Evolutionary conservation across 2,329 filamentous ascomycete species (phyloP).

Genomic region (Chaetothyriales sp.): DNA sequence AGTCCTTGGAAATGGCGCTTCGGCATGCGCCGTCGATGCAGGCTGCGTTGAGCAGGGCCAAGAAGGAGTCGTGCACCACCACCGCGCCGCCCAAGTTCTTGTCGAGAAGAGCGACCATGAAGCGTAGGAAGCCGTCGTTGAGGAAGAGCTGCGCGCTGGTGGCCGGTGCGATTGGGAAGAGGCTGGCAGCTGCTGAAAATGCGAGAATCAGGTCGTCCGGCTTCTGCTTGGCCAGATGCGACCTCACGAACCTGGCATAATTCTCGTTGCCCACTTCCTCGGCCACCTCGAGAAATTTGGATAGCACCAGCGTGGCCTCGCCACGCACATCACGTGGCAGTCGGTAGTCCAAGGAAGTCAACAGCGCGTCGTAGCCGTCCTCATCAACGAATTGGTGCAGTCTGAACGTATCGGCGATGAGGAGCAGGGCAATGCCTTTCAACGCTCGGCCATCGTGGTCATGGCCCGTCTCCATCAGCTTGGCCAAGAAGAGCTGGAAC

Average conservation of each 20-base stretch:
- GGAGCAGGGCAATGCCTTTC: constrained; percentile 45
- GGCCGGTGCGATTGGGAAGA: constrained; percentile 74
- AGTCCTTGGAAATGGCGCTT: constrained; percentile 72
- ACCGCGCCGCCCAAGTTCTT: constrained; percentile 69
- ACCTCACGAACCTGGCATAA: constrained; percentile 61
- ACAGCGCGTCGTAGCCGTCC: constrained; percentile 67
- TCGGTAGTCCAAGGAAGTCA: constrained; percentile 77
- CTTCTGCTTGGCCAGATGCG: constrained; percentile 56
- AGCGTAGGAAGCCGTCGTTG: constrained; percentile 70
- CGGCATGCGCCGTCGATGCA: constrained; percentile 75
- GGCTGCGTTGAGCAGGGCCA: constrained; percentile 83
- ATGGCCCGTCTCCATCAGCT: constrained; percentile 78
- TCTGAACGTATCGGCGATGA: constrained; percentile 40
- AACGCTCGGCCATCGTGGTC: constrained; percentile 52
- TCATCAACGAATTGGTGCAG: constrained; percentile 43
- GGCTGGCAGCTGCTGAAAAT: constrained; percentile 78
- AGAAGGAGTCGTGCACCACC: constrained; percentile 70
- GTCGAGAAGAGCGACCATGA: constrained; percentile 61
- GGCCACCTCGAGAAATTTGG: constrained; percentile 69
- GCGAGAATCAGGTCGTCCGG: constrained; percentile 82
- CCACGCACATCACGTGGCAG: constrained; percentile 59
- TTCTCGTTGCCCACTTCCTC: constrained; percentile 56
- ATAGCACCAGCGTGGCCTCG: constrained; percentile 68
- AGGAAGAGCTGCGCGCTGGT: constrained; percentile 69
- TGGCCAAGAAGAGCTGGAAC: constrained; percentile 60